Conservation (phyloP, 2,329 filamentous ascomycete genomes). For the Sclerotiophoma versabilis region DNA sequence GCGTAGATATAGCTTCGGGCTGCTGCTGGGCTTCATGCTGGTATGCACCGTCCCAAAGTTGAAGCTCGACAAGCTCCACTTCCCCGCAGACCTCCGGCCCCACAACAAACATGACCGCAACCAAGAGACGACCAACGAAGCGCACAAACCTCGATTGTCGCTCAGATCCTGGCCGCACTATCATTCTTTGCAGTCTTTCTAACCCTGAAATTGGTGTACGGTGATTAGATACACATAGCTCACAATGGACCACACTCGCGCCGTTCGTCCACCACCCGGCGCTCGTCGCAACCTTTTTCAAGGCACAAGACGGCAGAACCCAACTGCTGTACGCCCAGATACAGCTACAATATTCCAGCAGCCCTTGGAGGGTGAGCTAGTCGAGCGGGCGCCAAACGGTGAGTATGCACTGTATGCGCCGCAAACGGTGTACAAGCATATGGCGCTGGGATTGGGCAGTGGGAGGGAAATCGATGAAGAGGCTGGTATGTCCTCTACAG, state of each 20-base stretch:
- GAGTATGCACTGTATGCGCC: conserved; percentile 53
- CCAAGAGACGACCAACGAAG: background rate
- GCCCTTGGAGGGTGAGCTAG: conserved; percentile 52
- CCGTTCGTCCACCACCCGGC: conserved; percentile 34
- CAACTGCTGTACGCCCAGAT: conserved; percentile 30
- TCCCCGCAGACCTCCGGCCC: conserved; percentile 24
- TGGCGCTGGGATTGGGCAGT: conserved; percentile 24
- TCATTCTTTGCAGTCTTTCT: background rate
- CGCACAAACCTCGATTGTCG: background rate
- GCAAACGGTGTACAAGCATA: conserved; percentile 31
- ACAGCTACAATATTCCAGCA: conserved; percentile 29
- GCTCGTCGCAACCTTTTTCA: conserved; percentile 43
- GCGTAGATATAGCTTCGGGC: background rate
- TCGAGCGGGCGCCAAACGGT: conserved; percentile 58
- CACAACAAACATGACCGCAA: conserved; percentile 21
- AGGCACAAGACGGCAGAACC: conserved; percentile 34
- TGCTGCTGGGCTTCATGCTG: background rate
- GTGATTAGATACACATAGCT: background rate
- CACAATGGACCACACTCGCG: conserved; percentile 25
- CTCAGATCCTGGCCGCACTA: background rate
- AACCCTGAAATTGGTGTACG: background rate
- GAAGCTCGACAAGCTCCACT: conserved; percentile 20
- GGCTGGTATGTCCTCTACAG: conserved; percentile 26
- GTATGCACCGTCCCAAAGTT: background rate
- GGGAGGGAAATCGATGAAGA: conserved; percentile 41